These are phyloP conservation scores for Henckelia pumila DNA, from an alignment of 257 asterid species.

Conservation along the genomic window DNA sequence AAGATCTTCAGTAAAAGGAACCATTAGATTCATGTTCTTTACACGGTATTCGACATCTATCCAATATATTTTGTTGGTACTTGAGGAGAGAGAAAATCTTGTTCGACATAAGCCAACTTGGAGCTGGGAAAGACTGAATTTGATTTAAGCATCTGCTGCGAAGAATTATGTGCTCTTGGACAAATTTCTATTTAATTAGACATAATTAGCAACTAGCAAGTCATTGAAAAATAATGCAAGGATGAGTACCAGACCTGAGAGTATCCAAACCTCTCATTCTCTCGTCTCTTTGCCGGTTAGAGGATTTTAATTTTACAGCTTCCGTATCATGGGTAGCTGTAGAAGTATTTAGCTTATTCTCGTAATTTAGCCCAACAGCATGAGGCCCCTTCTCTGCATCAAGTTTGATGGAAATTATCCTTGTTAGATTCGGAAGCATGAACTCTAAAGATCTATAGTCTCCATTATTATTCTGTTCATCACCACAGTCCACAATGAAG, in stretches of 20 bases:
- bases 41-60: constrained; percentile 14
- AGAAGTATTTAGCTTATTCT: neutral
- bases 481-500: constrained; percentile 6
- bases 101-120: constrained; percentile 7
- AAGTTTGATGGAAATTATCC: neutral
- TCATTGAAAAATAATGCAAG: constrained; percentile 14
- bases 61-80: neutral
- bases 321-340: neutral
- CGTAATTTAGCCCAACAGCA: neutral
- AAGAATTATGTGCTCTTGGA: constrained; percentile 11
- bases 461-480: constrained; percentile 20
- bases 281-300: neutral
- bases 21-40: constrained; percentile 21
- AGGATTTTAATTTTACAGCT: neutral
- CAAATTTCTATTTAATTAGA: constrained; percentile 8
- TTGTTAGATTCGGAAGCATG: constrained; percentile 21
- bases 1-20: constrained; percentile 36
- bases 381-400: neutral
- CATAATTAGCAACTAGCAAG: constrained; percentile 10
- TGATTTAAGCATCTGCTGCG: neutral
- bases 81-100: constrained; percentile 10
- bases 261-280: constrained; percentile 31
- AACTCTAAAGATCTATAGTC: constrained; percentile 13
- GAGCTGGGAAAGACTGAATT: constrained; percentile 10
- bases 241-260: constrained; percentile 41